phyloP scores from a whole-genome alignment of 371 early-diverging fungal species.

The Funneliformis caledonium region DNA sequence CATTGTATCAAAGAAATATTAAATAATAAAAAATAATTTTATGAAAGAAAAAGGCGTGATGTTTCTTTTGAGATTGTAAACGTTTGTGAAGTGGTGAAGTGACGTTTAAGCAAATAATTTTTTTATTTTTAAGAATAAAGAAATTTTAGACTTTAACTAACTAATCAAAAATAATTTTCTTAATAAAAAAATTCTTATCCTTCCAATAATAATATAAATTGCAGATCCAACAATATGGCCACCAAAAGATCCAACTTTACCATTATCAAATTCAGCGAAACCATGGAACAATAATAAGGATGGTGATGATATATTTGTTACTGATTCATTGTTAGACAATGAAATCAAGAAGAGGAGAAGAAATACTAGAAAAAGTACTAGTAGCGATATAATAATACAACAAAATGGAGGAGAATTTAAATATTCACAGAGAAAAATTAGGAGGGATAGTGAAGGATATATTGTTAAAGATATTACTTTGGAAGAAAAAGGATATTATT shows the following conservation, averaged over 20 bases:
- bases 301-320: neutral
- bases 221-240: slow-evolving; percentile 35
- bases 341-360: neutral
- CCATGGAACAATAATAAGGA: slow-evolving; percentile 22
- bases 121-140: neutral
- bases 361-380: neutral
- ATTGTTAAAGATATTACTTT: slow-evolving; percentile 30
- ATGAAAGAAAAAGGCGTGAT: neutral
- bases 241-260: slow-evolving; percentile 28
- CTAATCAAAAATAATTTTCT: neutral
- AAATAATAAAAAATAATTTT: neutral
- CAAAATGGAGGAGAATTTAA: neutral
- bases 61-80: neutral
- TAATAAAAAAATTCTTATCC: neutral
- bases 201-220: neutral
- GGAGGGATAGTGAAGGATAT: slow-evolving; percentile 37
- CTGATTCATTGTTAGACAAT: neutral
- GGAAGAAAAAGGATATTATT: slow-evolving; percentile 24
- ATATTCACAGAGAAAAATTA: neutral
- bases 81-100: neutral
- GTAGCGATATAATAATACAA: neutral
- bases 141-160: neutral
- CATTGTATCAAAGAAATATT: neutral
- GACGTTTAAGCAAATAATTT: neutral
- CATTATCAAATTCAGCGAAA: slow-evolving; percentile 25